Percentiles rank a stretch among this genome's conserved stretches.
phyloP scores from a whole-genome alignment of 1,139 yeast genomes.

The Scheffersomyces lignicola region DNA sequence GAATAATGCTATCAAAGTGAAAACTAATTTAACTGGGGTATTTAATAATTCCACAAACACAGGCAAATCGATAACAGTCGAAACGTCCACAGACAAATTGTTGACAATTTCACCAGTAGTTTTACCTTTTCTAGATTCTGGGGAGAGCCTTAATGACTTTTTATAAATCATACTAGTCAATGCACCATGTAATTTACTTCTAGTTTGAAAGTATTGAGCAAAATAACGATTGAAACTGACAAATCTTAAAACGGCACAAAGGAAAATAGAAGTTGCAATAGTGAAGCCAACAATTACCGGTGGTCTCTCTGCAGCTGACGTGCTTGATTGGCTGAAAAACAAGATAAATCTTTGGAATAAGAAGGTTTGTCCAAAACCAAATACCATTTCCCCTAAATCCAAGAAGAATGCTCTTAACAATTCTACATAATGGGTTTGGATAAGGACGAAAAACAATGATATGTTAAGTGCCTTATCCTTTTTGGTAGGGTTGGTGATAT shows the following conservation, averaged over 20 bases:
- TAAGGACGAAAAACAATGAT: slow-evolving; percentile 18
- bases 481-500: slow-evolving; percentile 14
- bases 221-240: slow-evolving; percentile 25
- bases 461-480: slow-evolving; percentile 23
- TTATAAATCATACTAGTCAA: slow-evolving; percentile 30
- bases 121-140: slow-evolving; percentile 34
- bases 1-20: slow-evolving; percentile 27
- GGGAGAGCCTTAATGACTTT: slow-evolving; percentile 34
- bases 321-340: slow-evolving; percentile 17
- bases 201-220: slow-evolving; percentile 17
- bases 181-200: slow-evolving; percentile 18
- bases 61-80: slow-evolving; percentile 23
- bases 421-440: slow-evolving; percentile 16
- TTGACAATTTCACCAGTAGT: slow-evolving; percentile 40
- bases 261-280: slow-evolving; percentile 26
- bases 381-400: slow-evolving; percentile 19
- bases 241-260: slow-evolving; percentile 22
- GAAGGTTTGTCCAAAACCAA: slow-evolving; percentile 27
- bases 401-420: slow-evolving; percentile 12
- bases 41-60: slow-evolving; percentile 23
- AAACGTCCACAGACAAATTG: slow-evolving; percentile 37
- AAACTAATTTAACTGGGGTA: slow-evolving; percentile 28
- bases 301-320: slow-evolving; percentile 9
- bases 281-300: slow-evolving; percentile 30
- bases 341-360: slow-evolving; percentile 28